Base-by-base conservation (phyloP, 1,139 yeast species). In the Zygosaccharomyces sapae region DNA sequence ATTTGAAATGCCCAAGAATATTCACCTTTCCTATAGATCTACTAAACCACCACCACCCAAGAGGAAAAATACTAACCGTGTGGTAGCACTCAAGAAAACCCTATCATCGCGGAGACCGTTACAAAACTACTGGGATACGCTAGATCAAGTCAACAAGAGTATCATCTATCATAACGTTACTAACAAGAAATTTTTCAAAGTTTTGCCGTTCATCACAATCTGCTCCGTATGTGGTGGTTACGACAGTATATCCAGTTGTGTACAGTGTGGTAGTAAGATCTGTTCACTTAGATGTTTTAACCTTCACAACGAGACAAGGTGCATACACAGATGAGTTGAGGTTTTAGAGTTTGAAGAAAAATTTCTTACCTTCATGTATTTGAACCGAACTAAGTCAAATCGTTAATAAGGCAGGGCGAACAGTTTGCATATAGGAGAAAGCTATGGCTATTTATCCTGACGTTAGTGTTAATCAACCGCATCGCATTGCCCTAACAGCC, bases 401-500 rank as follows among this genome's bases (percentile, higher is more conserved):
- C n/a, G n/a, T n/a, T n/a, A n/a, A n/a, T n/a, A n/a, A n/a, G n/a
- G n/a, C n/a, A n/a, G n/a, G 30, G 10, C 9, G 18, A 31, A 31
- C 13, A n/a, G 18, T 18, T 3, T 22, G 7, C 25, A 22, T 9
- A 22, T 7, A 22, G 9, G 9, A 12, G 25, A 18, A 13, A 4
- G 7, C 13, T 4, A 31, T 31, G 34, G 9, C 18, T 5, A 31
- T 18, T 31, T 31, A 31, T 31, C 41, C 51, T 9, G 49, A 44
- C 38, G 33, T 48, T n/a, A 16, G 38, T 34, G 52, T 60, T 34
- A 70, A 71, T 47, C 64, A 68, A 8, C 57, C 69, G 46, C 64
- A 70, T 27, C 65, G 65, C 18, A 67, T 76, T 2, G 67, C 75
- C 1, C 30, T 61, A 0, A 75, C 73, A 1, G 61, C 79, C 0